These are phyloP conservation scores for Rhizopogon vinicolor DNA, from an alignment of 768 basidiomycete species.

Conservation along the genomic window DNA sequence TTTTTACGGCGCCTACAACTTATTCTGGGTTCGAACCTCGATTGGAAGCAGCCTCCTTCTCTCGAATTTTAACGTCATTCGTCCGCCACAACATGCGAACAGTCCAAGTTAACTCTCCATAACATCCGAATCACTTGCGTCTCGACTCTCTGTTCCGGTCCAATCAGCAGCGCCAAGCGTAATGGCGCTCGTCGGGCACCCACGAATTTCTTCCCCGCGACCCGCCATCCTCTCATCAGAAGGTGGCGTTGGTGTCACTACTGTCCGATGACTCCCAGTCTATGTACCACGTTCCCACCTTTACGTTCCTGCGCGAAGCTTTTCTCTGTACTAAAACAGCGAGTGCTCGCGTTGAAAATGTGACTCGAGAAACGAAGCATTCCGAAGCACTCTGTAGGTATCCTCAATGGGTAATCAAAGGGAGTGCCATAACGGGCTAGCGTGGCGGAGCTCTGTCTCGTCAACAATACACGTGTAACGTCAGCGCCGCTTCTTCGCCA, in stretches of 20 bases:
- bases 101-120: neutral
- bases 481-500: neutral
- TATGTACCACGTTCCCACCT: too few relatives aligned
- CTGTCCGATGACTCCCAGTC: neutral
- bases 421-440: neutral
- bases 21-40: neutral
- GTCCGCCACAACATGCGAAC: neutral
- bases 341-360: too few relatives aligned
- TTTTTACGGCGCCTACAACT: neutral
- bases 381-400: neutral
- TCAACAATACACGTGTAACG: constrained; percentile 1
- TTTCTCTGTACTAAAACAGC: neutral
- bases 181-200: too few relatives aligned
- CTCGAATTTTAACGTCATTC: neutral
- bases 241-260: neutral
- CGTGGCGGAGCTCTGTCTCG: neutral
- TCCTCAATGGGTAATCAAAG: neutral
- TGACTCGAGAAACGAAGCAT: neutral
- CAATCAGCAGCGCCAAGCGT: neutral
- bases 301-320: too few relatives aligned
- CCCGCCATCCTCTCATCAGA: neutral
- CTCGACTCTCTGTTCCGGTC: neutral
- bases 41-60: neutral
- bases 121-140: neutral
- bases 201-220: neutral